Percentiles rank a stretch among this genome's conserved stretches.
phyloP scores from a whole-genome alignment of 495 filamentous ascomycete species.

The Achaetomiella virescens region DNA sequence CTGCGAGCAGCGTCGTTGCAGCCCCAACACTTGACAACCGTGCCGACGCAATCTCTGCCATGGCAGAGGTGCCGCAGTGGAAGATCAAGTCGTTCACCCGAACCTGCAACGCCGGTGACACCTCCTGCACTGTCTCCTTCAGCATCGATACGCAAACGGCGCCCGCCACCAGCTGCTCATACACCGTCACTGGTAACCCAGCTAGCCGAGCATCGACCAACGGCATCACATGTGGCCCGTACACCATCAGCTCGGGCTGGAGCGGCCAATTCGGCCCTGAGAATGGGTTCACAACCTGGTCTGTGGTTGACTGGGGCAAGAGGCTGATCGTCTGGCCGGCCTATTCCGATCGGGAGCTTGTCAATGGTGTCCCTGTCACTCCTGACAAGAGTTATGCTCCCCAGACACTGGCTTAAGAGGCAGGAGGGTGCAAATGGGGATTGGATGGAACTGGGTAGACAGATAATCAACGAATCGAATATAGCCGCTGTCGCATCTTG shows the following conservation, averaged over 20 bases:
- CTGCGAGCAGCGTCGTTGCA: slow-evolving; percentile 19
- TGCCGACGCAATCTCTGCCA: slow-evolving; percentile 33
- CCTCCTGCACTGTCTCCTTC: slow-evolving; percentile 44
- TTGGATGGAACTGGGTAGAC: too few relatives aligned
- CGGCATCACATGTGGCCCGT: slow-evolving; percentile 40
- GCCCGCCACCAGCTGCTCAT: slow-evolving; percentile 30
- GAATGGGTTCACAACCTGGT: slow-evolving; percentile 49
- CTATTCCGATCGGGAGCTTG: slow-evolving; percentile 43
- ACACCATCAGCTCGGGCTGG: slow-evolving; percentile 49
- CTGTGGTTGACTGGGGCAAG: slow-evolving; percentile 39
- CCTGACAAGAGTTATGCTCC: slow-evolving; percentile 52
- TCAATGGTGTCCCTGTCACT: slow-evolving; percentile 39
- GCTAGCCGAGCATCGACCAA: slow-evolving; percentile 39
- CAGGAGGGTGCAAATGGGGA: too few relatives aligned
- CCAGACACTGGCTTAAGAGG: slow-evolving; percentile 26
- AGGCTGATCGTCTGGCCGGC: slow-evolving; percentile 44
- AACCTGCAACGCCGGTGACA: slow-evolving; percentile 41
- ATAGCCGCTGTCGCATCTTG: too few relatives aligned
- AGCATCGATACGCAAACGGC: slow-evolving; percentile 36
- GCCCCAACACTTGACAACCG: slow-evolving; percentile 34
- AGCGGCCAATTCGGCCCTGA: slow-evolving; percentile 49
- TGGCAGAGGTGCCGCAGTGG: slow-evolving; percentile 39
- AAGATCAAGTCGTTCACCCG: slow-evolving; percentile 44
- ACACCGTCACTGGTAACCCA: slow-evolving; percentile 35
- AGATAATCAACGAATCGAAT: too few relatives aligned